Evolutionary conservation across 2,329 filamentous ascomycete species (phyloP).

Genomic region (Gnomoniopsis sp.): DNA sequence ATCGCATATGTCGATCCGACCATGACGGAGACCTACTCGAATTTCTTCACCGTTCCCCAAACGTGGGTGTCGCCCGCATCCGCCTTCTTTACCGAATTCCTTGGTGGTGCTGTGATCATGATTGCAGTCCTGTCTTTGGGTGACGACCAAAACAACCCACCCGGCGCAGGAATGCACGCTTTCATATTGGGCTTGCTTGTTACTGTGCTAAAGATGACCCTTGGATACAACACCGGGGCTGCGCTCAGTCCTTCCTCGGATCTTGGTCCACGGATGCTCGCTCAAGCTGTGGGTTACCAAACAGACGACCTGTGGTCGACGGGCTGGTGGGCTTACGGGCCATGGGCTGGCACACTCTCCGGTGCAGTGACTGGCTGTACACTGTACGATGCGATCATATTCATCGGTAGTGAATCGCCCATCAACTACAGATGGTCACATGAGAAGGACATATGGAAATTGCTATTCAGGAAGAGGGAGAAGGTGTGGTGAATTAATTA

Average conservation of each 20-base stretch:
- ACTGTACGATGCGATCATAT: conserved; percentile 31
- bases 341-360: conserved; percentile 24
- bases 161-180: conserved; percentile 34
- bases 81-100: conserved; percentile 33
- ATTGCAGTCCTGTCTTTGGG: conserved; percentile 34
- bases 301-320: conserved; percentile 25
- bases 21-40: conserved; percentile 27
- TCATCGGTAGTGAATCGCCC: conserved; percentile 27
- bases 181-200: conserved; percentile 33
- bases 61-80: conserved; percentile 24
- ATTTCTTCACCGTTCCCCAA: conserved; percentile 33
- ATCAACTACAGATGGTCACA: conserved; percentile 23
- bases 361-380: conserved; percentile 28
- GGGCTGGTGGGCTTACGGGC: conserved; percentile 32
- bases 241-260: conserved; percentile 36
- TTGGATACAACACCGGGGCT: conserved; percentile 35
- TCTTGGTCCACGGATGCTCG: conserved; percentile 31
- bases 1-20: conserved; percentile 29
- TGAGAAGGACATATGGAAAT: conserved; percentile 11
- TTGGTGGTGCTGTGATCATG: conserved; percentile 33
- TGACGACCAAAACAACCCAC: conserved; percentile 35
- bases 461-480: not conserved
- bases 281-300: conserved; percentile 29
- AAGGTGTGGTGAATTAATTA: not conserved
- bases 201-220: conserved; percentile 32